phyloP scores from a whole-genome alignment of 179 eudicot species.

The Drosera spatulata region DNA sequence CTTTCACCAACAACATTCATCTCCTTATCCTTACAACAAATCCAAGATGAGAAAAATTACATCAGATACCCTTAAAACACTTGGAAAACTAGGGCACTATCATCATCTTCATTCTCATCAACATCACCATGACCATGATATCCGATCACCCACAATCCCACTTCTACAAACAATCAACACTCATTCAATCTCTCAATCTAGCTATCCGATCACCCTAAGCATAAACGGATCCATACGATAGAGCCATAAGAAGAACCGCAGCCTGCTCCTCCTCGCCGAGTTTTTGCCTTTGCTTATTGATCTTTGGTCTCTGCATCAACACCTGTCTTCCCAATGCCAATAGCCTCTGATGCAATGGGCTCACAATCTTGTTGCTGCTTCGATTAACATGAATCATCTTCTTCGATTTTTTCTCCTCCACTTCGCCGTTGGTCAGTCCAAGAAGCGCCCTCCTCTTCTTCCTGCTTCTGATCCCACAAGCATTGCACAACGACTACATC shows the following conservation, averaged over 20 bases:
- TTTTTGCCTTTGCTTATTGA: conserved; percentile 36
- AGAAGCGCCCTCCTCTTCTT: conserved; percentile 65
- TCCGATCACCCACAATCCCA: too few species aligned
- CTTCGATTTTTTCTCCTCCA: conserved; percentile 35
- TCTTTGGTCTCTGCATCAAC: conserved; percentile 62
- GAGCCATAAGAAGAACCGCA: conserved; percentile 77
- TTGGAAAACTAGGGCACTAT: too few species aligned
- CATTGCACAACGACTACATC: conserved; percentile 71
- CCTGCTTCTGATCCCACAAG: too few species aligned
- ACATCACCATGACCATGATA: too few species aligned
- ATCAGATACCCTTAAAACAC: too few species aligned
- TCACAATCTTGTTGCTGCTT: conserved; percentile 10
- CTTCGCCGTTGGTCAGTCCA: conserved; percentile 29
- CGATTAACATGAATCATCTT: conserved; percentile 12
- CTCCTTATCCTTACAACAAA: too few species aligned
- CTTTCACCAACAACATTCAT: too few species aligned
- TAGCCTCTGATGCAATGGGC: conserved; percentile 45
- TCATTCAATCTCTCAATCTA: too few species aligned
- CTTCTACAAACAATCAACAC: too few species aligned
- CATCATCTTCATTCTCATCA: too few species aligned
- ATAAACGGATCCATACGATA: conserved; percentile 76
- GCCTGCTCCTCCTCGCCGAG: conserved; percentile 88
- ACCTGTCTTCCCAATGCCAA: conserved; percentile 44
- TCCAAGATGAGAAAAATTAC: too few species aligned
- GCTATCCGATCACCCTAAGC: conserved; percentile 21